Conservation (phyloP, 139 green algal genomes). For the Coelastrella sp. region DNA sequence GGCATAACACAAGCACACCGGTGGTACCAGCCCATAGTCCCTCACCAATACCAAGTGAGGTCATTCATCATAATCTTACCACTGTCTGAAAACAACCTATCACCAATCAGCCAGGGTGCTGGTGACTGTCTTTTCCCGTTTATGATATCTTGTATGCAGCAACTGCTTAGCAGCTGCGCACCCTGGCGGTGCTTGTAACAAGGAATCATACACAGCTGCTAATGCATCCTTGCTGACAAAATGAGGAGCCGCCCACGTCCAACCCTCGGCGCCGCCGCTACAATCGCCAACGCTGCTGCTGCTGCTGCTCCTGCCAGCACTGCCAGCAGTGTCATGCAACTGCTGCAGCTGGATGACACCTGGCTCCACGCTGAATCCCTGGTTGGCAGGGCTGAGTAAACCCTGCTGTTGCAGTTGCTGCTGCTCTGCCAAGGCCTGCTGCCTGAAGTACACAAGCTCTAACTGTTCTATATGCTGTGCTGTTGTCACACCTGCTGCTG, state of each 20-base stretch:
- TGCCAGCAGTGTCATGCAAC: not conserved
- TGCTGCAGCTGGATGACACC: not conserved
- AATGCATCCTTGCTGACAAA: slow-evolving; percentile 56
- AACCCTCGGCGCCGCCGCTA: slow-evolving; percentile 27
- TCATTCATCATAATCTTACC: too few relatives aligned
- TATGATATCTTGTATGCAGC: slow-evolving; percentile 85
- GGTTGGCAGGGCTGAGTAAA: not conserved
- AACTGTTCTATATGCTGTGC: slow-evolving; percentile 25
- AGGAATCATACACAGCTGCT: slow-evolving; percentile 65
- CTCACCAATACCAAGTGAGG: too few relatives aligned
- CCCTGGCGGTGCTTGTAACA: slow-evolving; percentile 45
- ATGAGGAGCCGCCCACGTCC: slow-evolving; percentile 1
- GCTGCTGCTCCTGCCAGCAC: not conserved
- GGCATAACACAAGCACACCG: too few relatives aligned
- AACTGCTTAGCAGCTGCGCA: slow-evolving; percentile 55
- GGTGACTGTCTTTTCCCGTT: slow-evolving; percentile 68
- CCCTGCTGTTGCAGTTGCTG: slow-evolving; percentile 68
- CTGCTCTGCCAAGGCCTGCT: slow-evolving; percentile 5
- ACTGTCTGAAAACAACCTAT: too few relatives aligned
- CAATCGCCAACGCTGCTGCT: slow-evolving; percentile 26
- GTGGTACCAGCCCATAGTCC: too few relatives aligned
- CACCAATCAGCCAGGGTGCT: slow-evolving; percentile 67
- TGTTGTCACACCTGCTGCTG: slow-evolving; percentile 43
- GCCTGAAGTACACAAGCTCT: slow-evolving; percentile 38
- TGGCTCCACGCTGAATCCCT: not conserved